Percentiles rank a stretch among this genome's conserved stretches.
Conservation (phyloP, 2,329 filamentous ascomycete species). For the Akanthomyces lecanii region DNA sequence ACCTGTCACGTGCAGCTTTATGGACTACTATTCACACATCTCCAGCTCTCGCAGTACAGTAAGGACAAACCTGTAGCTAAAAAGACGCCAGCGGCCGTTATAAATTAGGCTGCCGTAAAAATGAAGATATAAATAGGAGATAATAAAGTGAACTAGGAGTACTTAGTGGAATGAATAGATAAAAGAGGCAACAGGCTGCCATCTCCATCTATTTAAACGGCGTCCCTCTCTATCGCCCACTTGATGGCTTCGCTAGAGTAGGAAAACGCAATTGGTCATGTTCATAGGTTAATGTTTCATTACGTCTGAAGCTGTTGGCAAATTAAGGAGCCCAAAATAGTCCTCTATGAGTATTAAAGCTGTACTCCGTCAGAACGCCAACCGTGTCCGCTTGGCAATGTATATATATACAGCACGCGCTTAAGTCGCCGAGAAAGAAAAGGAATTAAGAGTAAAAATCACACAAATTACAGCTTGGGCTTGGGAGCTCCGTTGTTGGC, state of each 20-base stretch:
- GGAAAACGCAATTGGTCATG: too few species aligned
- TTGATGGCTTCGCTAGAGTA: too few species aligned
- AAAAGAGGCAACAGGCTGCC: too few species aligned
- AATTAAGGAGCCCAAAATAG: not conserved
- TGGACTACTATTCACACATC: not conserved
- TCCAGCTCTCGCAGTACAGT: not conserved
- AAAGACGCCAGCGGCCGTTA: too few species aligned
- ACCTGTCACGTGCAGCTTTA: constrained; percentile 7
- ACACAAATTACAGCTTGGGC: constrained; percentile 36
- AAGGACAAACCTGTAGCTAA: too few species aligned
- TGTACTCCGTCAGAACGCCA: constrained; percentile 4
- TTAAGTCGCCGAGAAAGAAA: not conserved
- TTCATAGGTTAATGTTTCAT: not conserved
- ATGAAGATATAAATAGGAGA: too few species aligned
- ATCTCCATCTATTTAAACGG: too few species aligned
- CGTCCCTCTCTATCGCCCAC: too few species aligned
- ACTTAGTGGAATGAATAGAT: too few species aligned
- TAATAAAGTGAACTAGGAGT: too few species aligned
- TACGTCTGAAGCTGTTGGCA: not conserved
- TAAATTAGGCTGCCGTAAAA: too few species aligned
- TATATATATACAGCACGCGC: not conserved
- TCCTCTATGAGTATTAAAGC: not conserved
- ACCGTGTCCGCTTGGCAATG: not conserved
- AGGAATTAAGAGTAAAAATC: too few species aligned
- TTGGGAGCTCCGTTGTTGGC: constrained; percentile 42